These are phyloP conservation scores for Leccinum longicurvipes DNA, from an alignment of 768 basidiomycete species.

Conservation along the genomic window DNA sequence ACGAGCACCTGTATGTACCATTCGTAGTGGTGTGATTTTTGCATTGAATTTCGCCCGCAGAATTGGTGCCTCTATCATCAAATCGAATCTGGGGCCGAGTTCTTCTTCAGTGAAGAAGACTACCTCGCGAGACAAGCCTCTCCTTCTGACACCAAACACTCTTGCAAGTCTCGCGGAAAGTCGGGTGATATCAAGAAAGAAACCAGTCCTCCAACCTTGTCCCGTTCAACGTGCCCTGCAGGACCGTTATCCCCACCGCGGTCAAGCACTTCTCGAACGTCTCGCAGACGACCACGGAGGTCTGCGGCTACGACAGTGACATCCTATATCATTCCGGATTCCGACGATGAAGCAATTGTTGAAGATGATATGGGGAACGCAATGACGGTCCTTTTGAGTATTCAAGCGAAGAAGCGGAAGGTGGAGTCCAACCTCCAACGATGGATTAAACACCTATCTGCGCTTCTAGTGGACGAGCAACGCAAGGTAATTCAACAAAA, in stretches of 20 bases:
- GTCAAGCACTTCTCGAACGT: constrained; percentile 18
- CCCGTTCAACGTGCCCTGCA: constrained; percentile 21
- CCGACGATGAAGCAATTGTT: constrained; percentile 61
- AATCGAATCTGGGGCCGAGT: constrained; percentile 64
- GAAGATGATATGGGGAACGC: constrained; percentile 37
- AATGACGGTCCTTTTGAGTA: constrained; percentile 27
- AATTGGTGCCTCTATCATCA: constrained; percentile 53
- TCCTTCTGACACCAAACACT: constrained; percentile 21
- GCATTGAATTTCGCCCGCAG: constrained; percentile 31
- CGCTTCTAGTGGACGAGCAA: constrained; percentile 62
- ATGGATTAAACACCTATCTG: constrained; percentile 67
- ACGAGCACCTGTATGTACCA: constrained; percentile 49
- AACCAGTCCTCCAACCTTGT: constrained; percentile 29
- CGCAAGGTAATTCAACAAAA: constrained; percentile 50
- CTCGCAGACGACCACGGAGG: constrained; percentile 59
- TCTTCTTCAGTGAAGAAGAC: constrained; percentile 68
- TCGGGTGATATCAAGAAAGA: constrained; percentile 41
- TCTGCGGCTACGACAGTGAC: constrained; percentile 48
- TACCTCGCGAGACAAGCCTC: constrained; percentile 45
- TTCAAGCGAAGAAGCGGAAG: constrained; percentile 35
- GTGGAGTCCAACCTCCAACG: constrained; percentile 49
- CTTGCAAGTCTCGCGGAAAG: constrained; percentile 26
- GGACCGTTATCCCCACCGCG: constrained; percentile 14
- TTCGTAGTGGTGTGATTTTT: background rate
- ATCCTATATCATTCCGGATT: constrained; percentile 67